These are phyloP conservation scores for Vaccinium corymbosum DNA, from an alignment of 148 eudicot genomes.

Conservation along the genomic window DNA sequence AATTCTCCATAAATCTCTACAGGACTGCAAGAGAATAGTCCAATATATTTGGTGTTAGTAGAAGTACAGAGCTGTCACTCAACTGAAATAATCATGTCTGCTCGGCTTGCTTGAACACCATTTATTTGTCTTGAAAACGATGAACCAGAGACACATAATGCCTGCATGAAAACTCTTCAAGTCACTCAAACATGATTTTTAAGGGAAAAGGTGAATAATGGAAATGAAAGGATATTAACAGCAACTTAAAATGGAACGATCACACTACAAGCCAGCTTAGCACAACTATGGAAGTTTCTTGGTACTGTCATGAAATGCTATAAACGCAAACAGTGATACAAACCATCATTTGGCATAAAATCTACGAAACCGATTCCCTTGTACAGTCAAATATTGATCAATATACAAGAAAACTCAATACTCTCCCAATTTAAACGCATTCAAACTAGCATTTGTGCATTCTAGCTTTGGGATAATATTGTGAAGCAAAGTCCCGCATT, in stretches of 20 bases:
- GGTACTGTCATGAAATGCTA: neutral
- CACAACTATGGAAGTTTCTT: neutral
- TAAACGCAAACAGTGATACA: neutral
- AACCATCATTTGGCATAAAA: neutral
- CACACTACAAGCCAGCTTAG: neutral
- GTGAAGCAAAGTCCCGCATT: too few relatives aligned
- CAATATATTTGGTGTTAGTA: neutral
- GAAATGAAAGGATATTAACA: neutral
- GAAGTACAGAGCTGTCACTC: slow-evolving; percentile 26
- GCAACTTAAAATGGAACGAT: neutral
- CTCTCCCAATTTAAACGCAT: neutral
- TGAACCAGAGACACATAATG: slow-evolving; percentile 67
- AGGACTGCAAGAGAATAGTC: neutral
- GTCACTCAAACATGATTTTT: slow-evolving; percentile 13
- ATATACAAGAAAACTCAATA: neutral
- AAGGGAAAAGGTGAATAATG: neutral
- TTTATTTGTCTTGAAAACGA: slow-evolving; percentile 58
- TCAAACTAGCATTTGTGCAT: neutral
- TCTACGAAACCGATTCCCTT: neutral
- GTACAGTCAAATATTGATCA: neutral
- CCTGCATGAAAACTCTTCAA: slow-evolving; percentile 41
- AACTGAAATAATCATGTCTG: slow-evolving; percentile 94
- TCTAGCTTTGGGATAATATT: neutral
- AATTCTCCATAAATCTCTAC: neutral
- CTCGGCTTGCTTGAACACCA: slow-evolving; percentile 77